Percentiles rank a stretch among this genome's conserved stretches.
Conservation (phyloP, 345 rosid genomes). For the Euphorbia peplus region DNA sequence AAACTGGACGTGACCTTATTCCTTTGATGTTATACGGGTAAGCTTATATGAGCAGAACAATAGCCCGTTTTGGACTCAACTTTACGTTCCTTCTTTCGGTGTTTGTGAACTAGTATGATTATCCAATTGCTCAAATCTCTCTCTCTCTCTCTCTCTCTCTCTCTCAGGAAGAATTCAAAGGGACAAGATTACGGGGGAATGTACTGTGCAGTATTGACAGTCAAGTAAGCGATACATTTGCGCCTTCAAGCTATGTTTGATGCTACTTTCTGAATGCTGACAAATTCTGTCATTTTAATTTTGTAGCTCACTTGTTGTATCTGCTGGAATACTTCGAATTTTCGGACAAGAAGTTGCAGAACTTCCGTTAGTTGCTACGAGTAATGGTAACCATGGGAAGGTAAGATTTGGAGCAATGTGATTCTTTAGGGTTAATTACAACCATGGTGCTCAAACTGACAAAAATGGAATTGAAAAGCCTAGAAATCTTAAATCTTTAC, state of each 20-base stretch:
- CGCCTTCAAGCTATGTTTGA: not conserved
- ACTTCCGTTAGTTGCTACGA: constrained; percentile 88
- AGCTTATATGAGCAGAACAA: constrained; percentile 18
- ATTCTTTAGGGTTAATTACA: too few relatives aligned
- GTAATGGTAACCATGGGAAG: constrained; percentile 60
- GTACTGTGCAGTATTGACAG: constrained; percentile 71
- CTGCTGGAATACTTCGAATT: constrained; percentile 73
- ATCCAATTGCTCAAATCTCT: not conserved
- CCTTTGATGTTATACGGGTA: constrained; percentile 90
- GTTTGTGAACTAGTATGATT: not conserved
- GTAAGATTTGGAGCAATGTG: constrained; percentile 27
- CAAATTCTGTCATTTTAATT: not conserved
- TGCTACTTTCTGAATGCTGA: not conserved
- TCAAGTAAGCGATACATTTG: constrained; percentile 52
- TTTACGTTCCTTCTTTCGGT: not conserved
- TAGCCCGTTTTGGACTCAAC: not conserved
- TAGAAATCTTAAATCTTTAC: too few relatives aligned
- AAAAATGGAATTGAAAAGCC: too few relatives aligned
- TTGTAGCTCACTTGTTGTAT: constrained; percentile 70
- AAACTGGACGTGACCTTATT: constrained; percentile 63
- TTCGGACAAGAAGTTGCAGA: constrained; percentile 88
- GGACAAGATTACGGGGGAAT: constrained; percentile 86
- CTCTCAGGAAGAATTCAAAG: constrained; percentile 53
- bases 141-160: constrained; percentile 11
- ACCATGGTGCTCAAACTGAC: too few relatives aligned